A percentile compares a stretch with the other conserved stretches of the same genome.
Evolutionary conservation across 225 moss, liverwort and hornwort genomes (phyloP).

Genomic region (Straminergon stramineum): DNA sequence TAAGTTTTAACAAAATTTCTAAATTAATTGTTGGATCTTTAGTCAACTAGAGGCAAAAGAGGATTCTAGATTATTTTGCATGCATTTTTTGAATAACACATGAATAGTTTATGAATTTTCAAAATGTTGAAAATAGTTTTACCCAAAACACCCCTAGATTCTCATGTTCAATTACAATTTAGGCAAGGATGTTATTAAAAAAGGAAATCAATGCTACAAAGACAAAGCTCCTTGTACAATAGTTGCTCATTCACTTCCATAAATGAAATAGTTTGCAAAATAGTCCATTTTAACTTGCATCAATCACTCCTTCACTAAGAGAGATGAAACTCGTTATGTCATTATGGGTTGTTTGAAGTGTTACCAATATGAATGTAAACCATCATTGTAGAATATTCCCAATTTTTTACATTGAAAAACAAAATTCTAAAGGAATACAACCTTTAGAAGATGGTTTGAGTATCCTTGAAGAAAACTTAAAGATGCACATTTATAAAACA

Average conservation of each 20-base stretch:
- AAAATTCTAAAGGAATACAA: no score
- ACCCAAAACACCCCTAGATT: not conserved
- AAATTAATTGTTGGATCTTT: not conserved
- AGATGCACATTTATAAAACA: no score
- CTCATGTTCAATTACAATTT: not conserved
- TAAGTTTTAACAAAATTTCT: no score
- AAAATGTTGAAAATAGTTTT: not conserved
- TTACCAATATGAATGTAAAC: not conserved
- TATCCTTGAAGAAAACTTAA: no score
- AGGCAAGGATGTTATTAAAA: not conserved
- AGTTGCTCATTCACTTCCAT: not conserved
- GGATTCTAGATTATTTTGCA: not conserved
- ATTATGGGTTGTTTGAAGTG: not conserved
- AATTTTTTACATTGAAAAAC: no score
- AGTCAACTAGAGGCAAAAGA: not conserved
- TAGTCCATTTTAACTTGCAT: not conserved
- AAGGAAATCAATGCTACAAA: not conserved
- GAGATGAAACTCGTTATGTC: not conserved
- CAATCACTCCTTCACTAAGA: accelerated
- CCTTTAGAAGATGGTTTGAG: no score
- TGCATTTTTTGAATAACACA: not conserved
- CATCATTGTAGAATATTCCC: no score
- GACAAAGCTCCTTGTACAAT: not conserved
- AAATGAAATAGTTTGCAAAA: not conserved
- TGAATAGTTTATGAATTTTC: not conserved